These are phyloP conservation scores for Coprinopsis strossmayeri DNA, from an alignment of 768 basidiomycete species.

Conservation along the genomic window DNA sequence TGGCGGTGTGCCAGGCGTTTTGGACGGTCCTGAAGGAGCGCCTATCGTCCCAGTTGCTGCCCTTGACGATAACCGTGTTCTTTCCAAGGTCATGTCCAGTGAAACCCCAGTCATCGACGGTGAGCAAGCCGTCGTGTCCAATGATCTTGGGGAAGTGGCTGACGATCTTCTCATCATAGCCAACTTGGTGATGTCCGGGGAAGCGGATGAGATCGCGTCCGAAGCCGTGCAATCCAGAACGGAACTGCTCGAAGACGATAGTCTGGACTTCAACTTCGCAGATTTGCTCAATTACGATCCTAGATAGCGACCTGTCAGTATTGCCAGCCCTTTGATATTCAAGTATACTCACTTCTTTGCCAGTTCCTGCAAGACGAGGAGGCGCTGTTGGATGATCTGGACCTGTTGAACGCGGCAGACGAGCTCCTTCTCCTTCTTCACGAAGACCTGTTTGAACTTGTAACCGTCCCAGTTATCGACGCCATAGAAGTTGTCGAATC, in stretches of 20 bases:
- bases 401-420: constrained; percentile 28
- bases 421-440: constrained; percentile 17
- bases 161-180: constrained; percentile 26
- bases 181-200: constrained; percentile 19
- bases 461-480: constrained; percentile 26
- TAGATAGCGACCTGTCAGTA: constrained; percentile 12
- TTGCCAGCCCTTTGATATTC: not conserved
- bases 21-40: too few species aligned
- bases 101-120: constrained; percentile 26
- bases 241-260: constrained; percentile 29
- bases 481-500: constrained; percentile 34
- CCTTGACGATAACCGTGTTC: constrained; percentile 28
- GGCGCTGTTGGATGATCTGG: constrained; percentile 30
- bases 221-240: constrained; percentile 22
- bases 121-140: constrained; percentile 24
- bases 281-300: constrained; percentile 24
- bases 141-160: constrained; percentile 21
- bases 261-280: constrained; percentile 32
- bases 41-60: constrained; percentile 36
- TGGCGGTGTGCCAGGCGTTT: too few species aligned
- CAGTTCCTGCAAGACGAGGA: constrained; percentile 34
- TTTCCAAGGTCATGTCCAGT: constrained; percentile 24
- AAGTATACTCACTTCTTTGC: constrained; percentile 25
- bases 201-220: constrained; percentile 24
- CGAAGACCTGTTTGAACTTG: constrained; percentile 21